Conservation (phyloP, 129 eudicot genomes). For the Centrapalus pauciflorus region DNA sequence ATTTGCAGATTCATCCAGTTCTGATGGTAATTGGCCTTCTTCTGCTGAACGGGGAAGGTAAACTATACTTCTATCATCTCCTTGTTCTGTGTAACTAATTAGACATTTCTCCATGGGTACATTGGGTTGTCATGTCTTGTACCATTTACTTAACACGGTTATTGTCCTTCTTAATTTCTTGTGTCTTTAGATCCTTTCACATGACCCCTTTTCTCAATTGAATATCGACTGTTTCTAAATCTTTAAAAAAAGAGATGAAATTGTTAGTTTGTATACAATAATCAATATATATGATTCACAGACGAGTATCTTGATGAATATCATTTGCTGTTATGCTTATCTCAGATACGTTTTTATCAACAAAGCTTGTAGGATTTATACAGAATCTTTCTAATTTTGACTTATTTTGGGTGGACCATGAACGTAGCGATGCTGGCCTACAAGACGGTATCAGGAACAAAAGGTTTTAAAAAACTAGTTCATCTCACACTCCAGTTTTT, state of each 20-base stretch:
- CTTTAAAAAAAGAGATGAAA: too few relatives aligned
- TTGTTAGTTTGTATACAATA: too few relatives aligned
- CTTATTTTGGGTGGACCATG: slow-evolving; percentile 9
- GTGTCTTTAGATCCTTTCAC: too few relatives aligned
- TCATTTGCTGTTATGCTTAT: slow-evolving; percentile 1
- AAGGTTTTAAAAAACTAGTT: slow-evolving; percentile 49
- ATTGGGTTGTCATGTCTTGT: too few relatives aligned
- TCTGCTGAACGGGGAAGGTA: slow-evolving; percentile 93
- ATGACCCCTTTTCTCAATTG: too few relatives aligned
- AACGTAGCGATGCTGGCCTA: slow-evolving; percentile 84
- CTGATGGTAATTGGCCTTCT: slow-evolving; percentile 73
- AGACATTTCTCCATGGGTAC: too few relatives aligned
- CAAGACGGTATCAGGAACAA: slow-evolving; percentile 79
- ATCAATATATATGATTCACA: too few relatives aligned
- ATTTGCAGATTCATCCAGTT: slow-evolving; percentile 83
- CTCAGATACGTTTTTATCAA: background rate
- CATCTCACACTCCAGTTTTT: slow-evolving; percentile 69
- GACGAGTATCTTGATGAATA: background rate
- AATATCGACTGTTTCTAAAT: too few relatives aligned
- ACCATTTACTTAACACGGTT: background rate
- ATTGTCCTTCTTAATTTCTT: background rate
- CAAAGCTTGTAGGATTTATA: background rate
- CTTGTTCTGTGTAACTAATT: background rate
- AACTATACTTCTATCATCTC: background rate
- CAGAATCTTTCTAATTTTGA: background rate